Percentiles rank a stretch among this genome's conserved stretches.
Conservation (phyloP, 2,329 filamentous ascomycete species). For the Bisporella sp. region DNA sequence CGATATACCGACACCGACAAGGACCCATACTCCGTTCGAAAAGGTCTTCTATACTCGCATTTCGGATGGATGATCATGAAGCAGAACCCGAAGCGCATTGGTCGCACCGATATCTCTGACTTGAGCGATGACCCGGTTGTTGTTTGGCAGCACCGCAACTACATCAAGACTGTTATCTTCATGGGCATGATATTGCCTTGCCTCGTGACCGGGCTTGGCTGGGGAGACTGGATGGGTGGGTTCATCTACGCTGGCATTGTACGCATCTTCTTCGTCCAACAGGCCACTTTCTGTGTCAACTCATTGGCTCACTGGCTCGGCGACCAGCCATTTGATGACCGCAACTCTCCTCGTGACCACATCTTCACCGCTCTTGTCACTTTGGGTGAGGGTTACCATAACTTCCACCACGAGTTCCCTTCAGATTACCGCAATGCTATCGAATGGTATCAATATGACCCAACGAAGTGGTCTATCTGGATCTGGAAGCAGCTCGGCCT, state of each 20-base stretch:
- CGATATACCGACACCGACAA: constrained; percentile 86
- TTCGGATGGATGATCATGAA: constrained; percentile 87
- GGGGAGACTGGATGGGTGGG: constrained; percentile 58
- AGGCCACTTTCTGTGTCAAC: constrained; percentile 88
- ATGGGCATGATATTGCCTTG: constrained; percentile 71
- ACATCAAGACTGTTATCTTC: constrained; percentile 65
- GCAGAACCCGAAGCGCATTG: constrained; percentile 80
- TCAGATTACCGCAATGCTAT: constrained; percentile 91
- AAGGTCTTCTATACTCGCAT: constrained; percentile 75
- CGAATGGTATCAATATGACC: constrained; percentile 82
- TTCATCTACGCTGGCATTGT: constrained; percentile 78
- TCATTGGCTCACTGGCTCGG: constrained; percentile 83
- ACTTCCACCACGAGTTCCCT: constrained; percentile 90
- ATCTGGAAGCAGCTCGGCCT: constrained; percentile 73
- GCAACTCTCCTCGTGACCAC: constrained; percentile 81
- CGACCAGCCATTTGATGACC: constrained; percentile 84
- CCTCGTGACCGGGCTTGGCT: constrained; percentile 64
- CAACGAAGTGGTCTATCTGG: constrained; percentile 84
- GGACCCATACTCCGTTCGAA: constrained; percentile 82
- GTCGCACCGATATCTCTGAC: constrained; percentile 78
- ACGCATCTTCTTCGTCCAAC: constrained; percentile 79
- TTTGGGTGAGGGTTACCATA: constrained; percentile 83
- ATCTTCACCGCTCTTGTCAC: constrained; percentile 79
- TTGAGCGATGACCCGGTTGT: constrained; percentile 76
- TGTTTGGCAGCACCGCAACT: constrained; percentile 79